Evolutionary conservation across 495 filamentous ascomycete species (phyloP), one percentile per base, ranked within the genome.

Genomic region (Clohesyomyces aquaticus): DNA sequence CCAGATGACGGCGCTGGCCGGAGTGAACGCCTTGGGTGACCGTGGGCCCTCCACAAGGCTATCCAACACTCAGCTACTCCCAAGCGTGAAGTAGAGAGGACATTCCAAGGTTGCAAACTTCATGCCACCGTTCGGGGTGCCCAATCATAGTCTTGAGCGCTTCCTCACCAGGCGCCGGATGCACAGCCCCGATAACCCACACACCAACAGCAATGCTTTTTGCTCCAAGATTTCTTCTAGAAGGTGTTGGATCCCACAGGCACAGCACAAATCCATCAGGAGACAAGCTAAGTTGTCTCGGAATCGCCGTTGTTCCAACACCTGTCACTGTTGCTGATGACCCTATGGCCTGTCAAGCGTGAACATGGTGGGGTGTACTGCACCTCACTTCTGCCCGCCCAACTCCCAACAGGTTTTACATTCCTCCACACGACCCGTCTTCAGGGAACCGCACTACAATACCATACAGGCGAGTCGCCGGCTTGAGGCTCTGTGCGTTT

Each of bases 401-500:
- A 46, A 18, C n/a, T 46, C 27, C 52, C 41, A 32, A 27, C 41
- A 41, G 35, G 59, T 47, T 42, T 38, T 52, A 35, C 32, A 32
- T 47, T n/a, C n/a, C 35, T 59, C 38, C 59, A 45, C 23, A 25
- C 45, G 54, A 21, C 57, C 2, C 32, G 41, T 55, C 25, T 38
- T 18, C 49, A 42, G 32, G 16, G n/a, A 11, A 2, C 18, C 23
- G 16, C 29, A 22, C 55, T 19, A 50, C 54, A 56, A 25, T 32
- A 43, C 38, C 41, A 19, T 32, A 18, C 42, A 47, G 63, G 66
- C 60, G 66, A 61, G n/a, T 18, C 61, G 60, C 61, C 47, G 49
- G n/a, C 42, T 41, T 61, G 60, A 60, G 66, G 66, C 66, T 68
- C 50, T 68, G 65, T 63, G 66, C 55, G 27, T n/a, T 49, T 19